phyloP scores from a whole-genome alignment of 352 stramenopile species.

The Globisporangium solare region DNA sequence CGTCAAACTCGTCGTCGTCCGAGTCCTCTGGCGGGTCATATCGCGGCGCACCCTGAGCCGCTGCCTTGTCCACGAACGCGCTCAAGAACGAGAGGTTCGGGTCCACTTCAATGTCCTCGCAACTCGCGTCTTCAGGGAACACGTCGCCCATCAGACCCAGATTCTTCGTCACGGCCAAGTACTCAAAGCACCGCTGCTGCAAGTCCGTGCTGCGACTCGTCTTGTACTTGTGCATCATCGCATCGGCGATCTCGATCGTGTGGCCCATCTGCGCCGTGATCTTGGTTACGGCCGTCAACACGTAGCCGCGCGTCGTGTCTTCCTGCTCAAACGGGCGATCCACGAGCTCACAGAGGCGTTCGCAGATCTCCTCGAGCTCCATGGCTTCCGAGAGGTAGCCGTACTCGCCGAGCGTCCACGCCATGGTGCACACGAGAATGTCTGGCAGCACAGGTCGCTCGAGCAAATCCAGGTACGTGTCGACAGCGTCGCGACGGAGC shows the following conservation, averaged over 20 bases:
- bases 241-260: conserved; percentile 85
- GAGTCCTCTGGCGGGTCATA: conserved; percentile 96
- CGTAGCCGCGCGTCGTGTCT: conserved; percentile 93
- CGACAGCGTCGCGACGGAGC: conserved; percentile 94
- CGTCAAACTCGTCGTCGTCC: conserved; percentile 92
- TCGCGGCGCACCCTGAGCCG: conserved; percentile 87
- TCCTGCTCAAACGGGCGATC: conserved; percentile 82
- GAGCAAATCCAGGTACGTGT: conserved; percentile 96
- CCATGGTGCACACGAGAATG: conserved; percentile 97
- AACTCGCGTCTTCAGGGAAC: conserved; percentile 97
- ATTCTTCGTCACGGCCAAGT: conserved; percentile 92
- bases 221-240: conserved; percentile 97
- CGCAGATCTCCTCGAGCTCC: conserved; percentile 92
- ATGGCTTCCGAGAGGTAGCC: conserved; percentile 94
- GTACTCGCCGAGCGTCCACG: conserved; percentile 99
- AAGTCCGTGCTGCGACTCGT: conserved; percentile 94
- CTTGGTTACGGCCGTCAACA: conserved; percentile 97
- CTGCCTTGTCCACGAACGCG: conserved; percentile 91
- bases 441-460: conserved; percentile 93
- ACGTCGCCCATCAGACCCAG: conserved; percentile 87
- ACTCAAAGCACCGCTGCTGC: conserved; percentile 99
- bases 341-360: conserved; percentile 93
- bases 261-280: conserved; percentile 95
- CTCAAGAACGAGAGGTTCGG: conserved; percentile 95
- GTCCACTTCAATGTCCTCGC: conserved; percentile 94